Conservation (phyloP, 306 rosid species). For the Cicer judaicum region DNA sequence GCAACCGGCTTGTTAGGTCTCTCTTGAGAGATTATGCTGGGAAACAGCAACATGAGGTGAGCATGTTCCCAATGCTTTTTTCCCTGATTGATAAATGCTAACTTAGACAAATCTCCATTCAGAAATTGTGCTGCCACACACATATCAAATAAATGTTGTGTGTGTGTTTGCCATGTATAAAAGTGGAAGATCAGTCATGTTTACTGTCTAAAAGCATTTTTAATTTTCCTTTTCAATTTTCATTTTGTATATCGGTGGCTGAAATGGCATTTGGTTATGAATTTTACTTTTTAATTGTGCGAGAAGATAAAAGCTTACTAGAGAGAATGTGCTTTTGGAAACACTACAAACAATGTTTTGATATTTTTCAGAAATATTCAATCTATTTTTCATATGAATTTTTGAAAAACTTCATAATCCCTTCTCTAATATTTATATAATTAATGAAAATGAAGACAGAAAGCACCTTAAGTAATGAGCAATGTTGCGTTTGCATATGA, state of each 20-base stretch:
- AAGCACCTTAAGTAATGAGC: neutral
- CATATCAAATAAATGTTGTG: slow-evolving; percentile 25
- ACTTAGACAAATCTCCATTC: neutral
- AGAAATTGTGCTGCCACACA: slow-evolving; percentile 30
- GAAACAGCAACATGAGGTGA: slow-evolving; percentile 80
- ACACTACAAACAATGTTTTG: too few species aligned
- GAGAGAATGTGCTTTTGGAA: too few species aligned
- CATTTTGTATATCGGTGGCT: too few species aligned
- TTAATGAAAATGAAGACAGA: too few species aligned
- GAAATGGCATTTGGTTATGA: too few species aligned
- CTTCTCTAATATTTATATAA: too few species aligned
- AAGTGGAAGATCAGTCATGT: neutral
- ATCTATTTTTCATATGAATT: too few species aligned
- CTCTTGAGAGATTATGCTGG: slow-evolving; percentile 74
- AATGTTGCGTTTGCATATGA: slow-evolving; percentile 6
- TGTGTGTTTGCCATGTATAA: neutral
- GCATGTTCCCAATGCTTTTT: slow-evolving; percentile 37
- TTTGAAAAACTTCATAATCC: too few species aligned
- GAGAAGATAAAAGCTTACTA: too few species aligned
- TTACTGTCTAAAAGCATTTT: neutral
- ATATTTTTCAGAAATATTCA: too few species aligned
- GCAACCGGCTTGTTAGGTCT: slow-evolving; percentile 75
- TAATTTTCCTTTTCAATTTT: too few species aligned
- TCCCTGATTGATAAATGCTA: slow-evolving; percentile 15
- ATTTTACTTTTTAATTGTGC: too few species aligned